These are phyloP conservation scores for Nakaseomyces glabratus DNA, from an alignment of 1,139 yeast genomes.

Conservation along the genomic window DNA sequence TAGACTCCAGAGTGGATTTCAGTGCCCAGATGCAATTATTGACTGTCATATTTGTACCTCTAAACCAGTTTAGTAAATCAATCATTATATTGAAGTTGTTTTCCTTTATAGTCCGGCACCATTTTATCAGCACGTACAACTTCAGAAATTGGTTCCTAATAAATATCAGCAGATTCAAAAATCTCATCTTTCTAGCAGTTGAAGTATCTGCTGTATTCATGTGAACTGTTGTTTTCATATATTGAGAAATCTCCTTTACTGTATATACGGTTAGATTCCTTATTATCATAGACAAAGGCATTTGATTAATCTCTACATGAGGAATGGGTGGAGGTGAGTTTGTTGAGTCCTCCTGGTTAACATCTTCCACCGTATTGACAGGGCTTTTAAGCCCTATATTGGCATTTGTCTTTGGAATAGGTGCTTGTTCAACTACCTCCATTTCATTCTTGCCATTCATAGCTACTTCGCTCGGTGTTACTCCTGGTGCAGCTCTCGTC, in stretches of 20 bases:
- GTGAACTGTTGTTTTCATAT: constrained; percentile 28
- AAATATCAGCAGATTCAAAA: constrained; percentile 58
- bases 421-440: neutral
- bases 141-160: constrained; percentile 77
- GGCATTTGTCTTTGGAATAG: neutral
- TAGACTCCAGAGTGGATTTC: constrained; percentile 50
- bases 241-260: constrained; percentile 30
- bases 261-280: constrained; percentile 30
- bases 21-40: constrained; percentile 56
- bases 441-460: neutral
- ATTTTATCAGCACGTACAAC: constrained; percentile 73
- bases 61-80: constrained; percentile 78
- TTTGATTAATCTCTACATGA: constrained; percentile 32
- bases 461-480: constrained; percentile 2
- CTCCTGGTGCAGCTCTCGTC: too few species aligned
- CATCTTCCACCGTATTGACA: constrained; percentile 1
- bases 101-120: constrained; percentile 59
- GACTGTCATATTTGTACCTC: constrained; percentile 68
- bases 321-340: constrained; percentile 24
- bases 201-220: constrained; percentile 35
- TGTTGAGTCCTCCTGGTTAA: constrained; percentile 1
- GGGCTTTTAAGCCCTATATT: constrained; percentile 5
- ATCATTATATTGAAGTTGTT: constrained; percentile 65
- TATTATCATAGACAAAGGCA: constrained; percentile 26
- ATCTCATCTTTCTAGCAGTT: constrained; percentile 52